A percentile compares a stretch with the other conserved stretches of the same genome.
Evolutionary conservation across 1,284 basidiomycete species (phyloP).

Genomic region (Ceratobasidium sp.): DNA sequence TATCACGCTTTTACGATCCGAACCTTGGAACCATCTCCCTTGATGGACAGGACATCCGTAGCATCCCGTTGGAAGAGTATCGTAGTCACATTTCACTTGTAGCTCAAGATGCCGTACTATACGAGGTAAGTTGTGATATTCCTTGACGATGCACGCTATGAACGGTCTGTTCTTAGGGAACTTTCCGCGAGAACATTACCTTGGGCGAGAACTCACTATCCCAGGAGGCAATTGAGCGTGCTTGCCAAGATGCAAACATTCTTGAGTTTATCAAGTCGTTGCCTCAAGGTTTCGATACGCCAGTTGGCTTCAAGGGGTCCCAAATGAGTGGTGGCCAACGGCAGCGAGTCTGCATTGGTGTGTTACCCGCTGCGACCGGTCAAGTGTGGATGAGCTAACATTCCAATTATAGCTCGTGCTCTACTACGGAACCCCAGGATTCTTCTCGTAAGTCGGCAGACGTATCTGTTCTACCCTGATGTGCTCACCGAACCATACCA

Average conservation of each 20-base stretch:
- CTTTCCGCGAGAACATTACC: conserved; percentile 46
- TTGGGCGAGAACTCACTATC: conserved; percentile 47
- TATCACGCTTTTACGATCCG: conserved; percentile 54
- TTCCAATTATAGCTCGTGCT: conserved; percentile 48
- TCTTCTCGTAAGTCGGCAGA: conserved; percentile 49
- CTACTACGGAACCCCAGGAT: conserved; percentile 51
- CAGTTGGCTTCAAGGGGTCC: conserved; percentile 52
- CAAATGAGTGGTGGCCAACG: conserved; percentile 66
- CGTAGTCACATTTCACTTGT: conserved; percentile 53
- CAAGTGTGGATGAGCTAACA: not conserved
- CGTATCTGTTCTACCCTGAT: too few relatives aligned
- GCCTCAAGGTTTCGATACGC: conserved; percentile 52
- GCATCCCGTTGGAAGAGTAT: conserved; percentile 47
- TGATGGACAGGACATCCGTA: conserved; percentile 50
- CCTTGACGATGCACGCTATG: too few relatives aligned
- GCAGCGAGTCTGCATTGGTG: conserved; percentile 50
- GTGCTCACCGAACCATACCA: not conserved
- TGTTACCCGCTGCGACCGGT: not conserved
- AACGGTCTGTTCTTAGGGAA: conserved; percentile 39
- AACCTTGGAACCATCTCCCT: conserved; percentile 49
- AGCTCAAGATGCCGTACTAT: conserved; percentile 54
- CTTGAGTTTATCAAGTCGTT: conserved; percentile 52
- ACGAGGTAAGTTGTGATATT: conserved; percentile 42
- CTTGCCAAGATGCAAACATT: conserved; percentile 46
- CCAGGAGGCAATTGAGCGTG: conserved; percentile 50